A percentile compares a stretch with the other conserved stretches of the same genome.
Conservation (phyloP, 163 green algal genomes). For the Scenedesmus sp. region DNA sequence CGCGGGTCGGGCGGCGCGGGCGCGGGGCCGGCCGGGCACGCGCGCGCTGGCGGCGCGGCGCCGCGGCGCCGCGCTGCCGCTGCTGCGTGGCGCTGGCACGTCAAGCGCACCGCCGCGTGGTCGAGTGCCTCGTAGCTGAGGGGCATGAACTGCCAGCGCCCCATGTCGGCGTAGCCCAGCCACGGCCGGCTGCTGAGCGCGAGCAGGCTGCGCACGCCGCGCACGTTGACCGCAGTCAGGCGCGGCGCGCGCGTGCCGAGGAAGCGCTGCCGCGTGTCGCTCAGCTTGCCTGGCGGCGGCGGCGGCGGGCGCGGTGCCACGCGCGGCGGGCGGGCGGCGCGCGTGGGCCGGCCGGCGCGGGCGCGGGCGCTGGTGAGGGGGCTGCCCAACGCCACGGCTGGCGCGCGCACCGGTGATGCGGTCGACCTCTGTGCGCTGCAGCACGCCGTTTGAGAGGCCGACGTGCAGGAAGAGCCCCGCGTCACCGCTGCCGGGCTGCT, state of each 20-base stretch:
- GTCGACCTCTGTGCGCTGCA: slow-evolving; percentile 91
- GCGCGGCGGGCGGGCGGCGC: no score
- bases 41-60: no score
- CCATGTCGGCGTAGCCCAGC: slow-evolving; percentile 93
- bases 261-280: slow-evolving; percentile 93
- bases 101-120: slow-evolving; percentile 80
- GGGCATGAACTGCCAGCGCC: slow-evolving; percentile 90
- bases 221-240: slow-evolving; percentile 78
- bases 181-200: slow-evolving; percentile 93
- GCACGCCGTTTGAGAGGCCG: slow-evolving; percentile 93
- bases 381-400: no score
- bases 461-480: slow-evolving; percentile 90
- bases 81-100: no score
- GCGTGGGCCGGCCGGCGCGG: no score
- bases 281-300: slow-evolving; percentile 68
- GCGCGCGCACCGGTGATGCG: slow-evolving; percentile 34
- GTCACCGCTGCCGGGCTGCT: slow-evolving; percentile 52
- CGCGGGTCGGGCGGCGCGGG: no score
- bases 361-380: no score
- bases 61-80: no score
- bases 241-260: slow-evolving; percentile 87
- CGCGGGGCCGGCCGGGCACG: no score
- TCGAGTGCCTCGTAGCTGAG: slow-evolving; percentile 95
- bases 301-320: neutral
- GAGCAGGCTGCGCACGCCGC: slow-evolving; percentile 86